These are phyloP conservation scores for Prunus mira DNA, from an alignment of 306 rosid genomes.

Conservation along the genomic window DNA sequence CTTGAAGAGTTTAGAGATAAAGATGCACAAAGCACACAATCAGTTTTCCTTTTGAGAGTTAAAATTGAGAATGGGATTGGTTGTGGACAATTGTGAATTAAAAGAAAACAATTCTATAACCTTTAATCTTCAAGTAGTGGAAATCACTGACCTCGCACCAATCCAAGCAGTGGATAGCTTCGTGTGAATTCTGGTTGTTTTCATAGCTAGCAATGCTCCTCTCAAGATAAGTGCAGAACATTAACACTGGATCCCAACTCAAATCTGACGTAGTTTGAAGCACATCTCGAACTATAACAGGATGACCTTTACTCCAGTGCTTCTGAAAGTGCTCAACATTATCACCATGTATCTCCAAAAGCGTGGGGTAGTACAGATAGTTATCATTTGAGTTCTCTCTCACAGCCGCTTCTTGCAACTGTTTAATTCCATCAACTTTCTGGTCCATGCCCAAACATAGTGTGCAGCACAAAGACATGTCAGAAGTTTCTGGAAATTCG, in stretches of 20 bases:
- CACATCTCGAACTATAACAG: conserved; percentile 71
- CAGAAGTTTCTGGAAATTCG: conserved; percentile 85
- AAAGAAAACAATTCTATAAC: conserved; percentile 3
- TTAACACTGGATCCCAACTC: conserved; percentile 81
- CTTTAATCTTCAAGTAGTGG: conserved; percentile 15
- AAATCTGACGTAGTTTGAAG: conserved; percentile 53
- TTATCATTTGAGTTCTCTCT: conserved; percentile 80
- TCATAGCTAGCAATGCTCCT: conserved; percentile 68
- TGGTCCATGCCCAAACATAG: conserved; percentile 58
- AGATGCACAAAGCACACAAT: background rate
- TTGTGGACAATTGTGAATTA: conserved; percentile 3
- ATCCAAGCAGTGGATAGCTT: conserved; percentile 67
- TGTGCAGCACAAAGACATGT: conserved; percentile 61
- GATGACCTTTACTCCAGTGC: conserved; percentile 97
- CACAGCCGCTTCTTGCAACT: conserved; percentile 60
- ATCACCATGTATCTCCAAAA: conserved; percentile 47
- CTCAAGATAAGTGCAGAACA: conserved; percentile 87
- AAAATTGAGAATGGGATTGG: background rate
- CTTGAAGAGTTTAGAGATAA: background rate
- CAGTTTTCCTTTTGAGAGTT: background rate
- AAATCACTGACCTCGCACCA: conserved; percentile 89
- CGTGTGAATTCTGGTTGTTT: conserved; percentile 53
- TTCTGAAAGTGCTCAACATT: conserved; percentile 90
- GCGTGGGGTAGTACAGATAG: conserved; percentile 62
- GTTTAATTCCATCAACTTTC: conserved; percentile 39